A percentile compares a stretch with the other conserved stretches of the same genome.
Conservation (phyloP, 768 basidiomycete species). For the Leccinum pellstonianum region DNA sequence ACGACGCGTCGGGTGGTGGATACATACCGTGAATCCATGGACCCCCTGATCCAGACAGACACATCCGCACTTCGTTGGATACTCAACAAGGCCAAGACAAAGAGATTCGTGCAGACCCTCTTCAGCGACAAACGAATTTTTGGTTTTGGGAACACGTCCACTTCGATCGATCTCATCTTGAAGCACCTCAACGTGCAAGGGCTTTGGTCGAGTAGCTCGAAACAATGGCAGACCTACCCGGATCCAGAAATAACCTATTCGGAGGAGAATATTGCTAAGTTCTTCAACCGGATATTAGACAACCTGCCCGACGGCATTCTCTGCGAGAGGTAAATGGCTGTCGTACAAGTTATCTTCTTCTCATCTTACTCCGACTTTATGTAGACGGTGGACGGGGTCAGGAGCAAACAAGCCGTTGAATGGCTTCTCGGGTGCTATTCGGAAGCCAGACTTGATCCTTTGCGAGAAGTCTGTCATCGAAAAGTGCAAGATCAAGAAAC, state of each 20-base stretch:
- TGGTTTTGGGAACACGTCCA: no score
- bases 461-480: no score
- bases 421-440: no score
- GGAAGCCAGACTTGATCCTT: no score
- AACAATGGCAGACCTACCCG: neutral
- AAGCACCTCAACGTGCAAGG: neutral
- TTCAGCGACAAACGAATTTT: neutral
- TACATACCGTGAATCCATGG: neutral
- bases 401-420: no score
- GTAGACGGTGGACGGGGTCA: no score
- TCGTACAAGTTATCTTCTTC: no score
- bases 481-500: no score
- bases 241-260: neutral
- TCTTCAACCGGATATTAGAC: neutral
- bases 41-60: neutral
- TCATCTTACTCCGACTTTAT: no score
- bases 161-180: neutral
- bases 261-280: neutral
- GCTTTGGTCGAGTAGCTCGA: neutral
- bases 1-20: neutral
- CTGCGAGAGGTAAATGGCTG: no score
- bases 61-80: neutral
- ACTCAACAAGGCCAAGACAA: neutral
- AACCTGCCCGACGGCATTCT: no score
- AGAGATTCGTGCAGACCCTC: neutral